Conservation (phyloP, 148 eudicot genomes). For the Rhododendron williamsianum region DNA sequence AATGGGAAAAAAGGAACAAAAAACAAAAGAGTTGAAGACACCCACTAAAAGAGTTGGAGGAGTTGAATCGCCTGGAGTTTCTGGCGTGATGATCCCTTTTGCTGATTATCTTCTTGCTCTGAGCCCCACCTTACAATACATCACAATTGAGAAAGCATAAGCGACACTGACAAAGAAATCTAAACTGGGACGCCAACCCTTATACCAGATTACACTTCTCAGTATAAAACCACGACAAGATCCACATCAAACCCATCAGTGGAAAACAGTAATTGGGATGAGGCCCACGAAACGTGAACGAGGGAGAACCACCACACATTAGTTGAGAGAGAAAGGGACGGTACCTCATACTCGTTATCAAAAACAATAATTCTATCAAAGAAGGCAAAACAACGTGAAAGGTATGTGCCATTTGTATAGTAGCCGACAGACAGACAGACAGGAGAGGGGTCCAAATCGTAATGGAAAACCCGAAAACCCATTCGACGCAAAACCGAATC, state of each 20-base stretch:
- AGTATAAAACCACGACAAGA: neutral
- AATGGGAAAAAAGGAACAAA: neutral
- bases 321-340: neutral
- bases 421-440: neutral
- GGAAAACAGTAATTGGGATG: neutral
- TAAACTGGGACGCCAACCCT: neutral
- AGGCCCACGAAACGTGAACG: neutral
- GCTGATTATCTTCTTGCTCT: neutral
- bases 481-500: neutral
- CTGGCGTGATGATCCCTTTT: neutral
- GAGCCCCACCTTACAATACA: neutral
- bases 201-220: neutral
- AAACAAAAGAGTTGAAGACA: neutral
- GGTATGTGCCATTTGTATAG: neutral
- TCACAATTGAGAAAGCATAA: neutral
- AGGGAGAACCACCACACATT: neutral
- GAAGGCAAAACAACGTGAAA: neutral
- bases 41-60: neutral
- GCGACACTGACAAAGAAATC: neutral
- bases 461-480: neutral
- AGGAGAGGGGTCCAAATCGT: neutral
- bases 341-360: too few species aligned
- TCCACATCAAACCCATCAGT: neutral
- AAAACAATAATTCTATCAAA: neutral
- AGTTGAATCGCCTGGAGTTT: neutral